Base-by-base conservation (phyloP, 2,329 filamentous ascomycete species). In the Stromatinia cepivora region DNA sequence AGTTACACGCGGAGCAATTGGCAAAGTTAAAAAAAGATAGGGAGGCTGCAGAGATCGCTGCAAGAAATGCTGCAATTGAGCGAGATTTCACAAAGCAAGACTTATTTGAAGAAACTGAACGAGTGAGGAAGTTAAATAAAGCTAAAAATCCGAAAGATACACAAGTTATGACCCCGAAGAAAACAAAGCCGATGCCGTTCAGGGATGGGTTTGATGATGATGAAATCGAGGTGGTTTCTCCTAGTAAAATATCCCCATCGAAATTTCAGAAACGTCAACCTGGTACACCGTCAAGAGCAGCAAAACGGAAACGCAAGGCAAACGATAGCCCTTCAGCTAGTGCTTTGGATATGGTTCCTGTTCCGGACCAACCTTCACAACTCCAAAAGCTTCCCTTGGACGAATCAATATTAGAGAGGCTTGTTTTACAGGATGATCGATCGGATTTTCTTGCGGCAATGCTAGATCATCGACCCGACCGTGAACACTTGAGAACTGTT, bases 81-180 rank as follows among this genome's bases (percentile, higher is more conserved):
- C 85, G 90, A 70, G 85, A 90, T 72, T 95, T 95, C 76, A 82
- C 91, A 39, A 87, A 89, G 76, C 87, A 91, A 72, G 92, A 94
- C 75, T 80, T 92, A 73, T 85, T 84, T 52, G 90, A 92, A 73
- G 88, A 85, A 70, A 78, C 80, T 6, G 81, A 82, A 69, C 76
- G 77, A 63, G 76, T 76, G 34, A 75, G 77, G 25, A 76, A 72
- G 58, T 66, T 81, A 62, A 84, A 78, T 74, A 84, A 79, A 73
- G 82, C 79, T 66, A 84, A 81, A 72, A 77, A 78, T 77, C 45
- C 74, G 75, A 78, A 86, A 69, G 74, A 73, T 73, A 75, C 71
- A 69, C 69, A 58, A 36, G 22, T 82, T 0, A 92, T 90, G 0
- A 89, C 89, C 3, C 91, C 84, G 75, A 89, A 87, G 77, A 84